Conservation (phyloP, 2,329 filamentous ascomycete species). For the Trichophyton mentagrophytes region DNA sequence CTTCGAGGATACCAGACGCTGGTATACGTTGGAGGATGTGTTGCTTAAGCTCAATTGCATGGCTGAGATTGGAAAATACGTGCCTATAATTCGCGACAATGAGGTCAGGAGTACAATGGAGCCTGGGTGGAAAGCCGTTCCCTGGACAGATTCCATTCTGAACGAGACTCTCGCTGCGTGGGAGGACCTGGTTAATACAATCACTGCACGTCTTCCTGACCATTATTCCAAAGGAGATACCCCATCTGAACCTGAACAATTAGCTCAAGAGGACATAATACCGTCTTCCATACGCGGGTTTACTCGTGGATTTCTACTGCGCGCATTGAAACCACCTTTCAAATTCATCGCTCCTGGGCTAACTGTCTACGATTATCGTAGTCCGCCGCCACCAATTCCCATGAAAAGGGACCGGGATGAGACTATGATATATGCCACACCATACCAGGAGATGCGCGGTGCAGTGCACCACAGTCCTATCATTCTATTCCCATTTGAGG, state of each 20-base stretch:
- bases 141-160: neutral
- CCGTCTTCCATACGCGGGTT: neutral
- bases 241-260: neutral
- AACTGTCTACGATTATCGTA: neutral
- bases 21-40: neutral
- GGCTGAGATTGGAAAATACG: neutral
- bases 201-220: neutral
- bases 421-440: neutral
- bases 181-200: neutral
- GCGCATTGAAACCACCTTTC: slow-evolving; percentile 1
- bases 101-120: neutral
- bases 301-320: slow-evolving; percentile 2
- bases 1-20: neutral
- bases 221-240: neutral
- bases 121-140: neutral
- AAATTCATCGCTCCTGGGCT: slow-evolving; percentile 3
- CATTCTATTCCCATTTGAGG: neutral
- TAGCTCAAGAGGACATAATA: neutral
- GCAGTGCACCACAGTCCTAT: neutral
- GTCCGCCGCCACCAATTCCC: neutral
- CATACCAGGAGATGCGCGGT: neutral
- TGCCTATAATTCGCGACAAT: neutral
- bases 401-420: neutral
- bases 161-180: neutral
- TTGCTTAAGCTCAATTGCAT: neutral